These are phyloP conservation scores for Barnettozyma siamensis DNA, from an alignment of 805 yeast genomes.

Conservation along the genomic window DNA sequence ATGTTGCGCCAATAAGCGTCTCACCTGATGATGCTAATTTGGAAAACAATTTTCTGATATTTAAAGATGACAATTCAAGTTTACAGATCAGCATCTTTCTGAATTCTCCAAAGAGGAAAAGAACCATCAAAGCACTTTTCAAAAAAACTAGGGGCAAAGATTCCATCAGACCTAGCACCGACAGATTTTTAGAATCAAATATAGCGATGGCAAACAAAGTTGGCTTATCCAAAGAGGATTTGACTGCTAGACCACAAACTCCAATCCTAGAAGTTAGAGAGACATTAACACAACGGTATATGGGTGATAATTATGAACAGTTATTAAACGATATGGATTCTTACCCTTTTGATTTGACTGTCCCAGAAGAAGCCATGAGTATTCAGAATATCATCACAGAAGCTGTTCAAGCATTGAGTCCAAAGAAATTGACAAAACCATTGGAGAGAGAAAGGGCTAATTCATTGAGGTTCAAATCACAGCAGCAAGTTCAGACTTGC, in stretches of 20 bases:
- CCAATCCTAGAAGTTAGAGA: constrained; percentile 14
- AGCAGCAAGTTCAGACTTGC: constrained; percentile 1
- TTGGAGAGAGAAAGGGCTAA: constrained; percentile 1
- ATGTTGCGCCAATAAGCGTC: constrained; percentile 1
- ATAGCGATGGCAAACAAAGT: no score
- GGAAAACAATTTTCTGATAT: constrained; percentile 3
- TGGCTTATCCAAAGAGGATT: no score
- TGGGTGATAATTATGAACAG: constrained; percentile 16
- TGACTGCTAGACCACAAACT: not conserved
- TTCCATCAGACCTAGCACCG: no score
- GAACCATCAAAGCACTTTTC: constrained; percentile 2
- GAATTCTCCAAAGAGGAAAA: constrained; percentile 1
- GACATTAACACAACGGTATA: constrained; percentile 24
- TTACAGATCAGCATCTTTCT: constrained; percentile 5
- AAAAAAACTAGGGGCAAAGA: not conserved
- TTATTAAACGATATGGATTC: constrained; percentile 22
- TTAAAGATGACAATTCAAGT: constrained; percentile 7
- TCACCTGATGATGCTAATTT: not conserved
- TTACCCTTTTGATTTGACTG: constrained; percentile 19
- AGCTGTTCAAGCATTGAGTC: constrained; percentile 16
- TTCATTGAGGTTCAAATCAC: constrained; percentile 5
- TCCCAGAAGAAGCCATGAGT: constrained; percentile 9
- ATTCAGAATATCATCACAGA: constrained; percentile 10
- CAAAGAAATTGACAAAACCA: constrained; percentile 7
- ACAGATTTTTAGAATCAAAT: no score